phyloP scores from a whole-genome alignment of 345 rosid species.

The Salix koriyanagi region DNA sequence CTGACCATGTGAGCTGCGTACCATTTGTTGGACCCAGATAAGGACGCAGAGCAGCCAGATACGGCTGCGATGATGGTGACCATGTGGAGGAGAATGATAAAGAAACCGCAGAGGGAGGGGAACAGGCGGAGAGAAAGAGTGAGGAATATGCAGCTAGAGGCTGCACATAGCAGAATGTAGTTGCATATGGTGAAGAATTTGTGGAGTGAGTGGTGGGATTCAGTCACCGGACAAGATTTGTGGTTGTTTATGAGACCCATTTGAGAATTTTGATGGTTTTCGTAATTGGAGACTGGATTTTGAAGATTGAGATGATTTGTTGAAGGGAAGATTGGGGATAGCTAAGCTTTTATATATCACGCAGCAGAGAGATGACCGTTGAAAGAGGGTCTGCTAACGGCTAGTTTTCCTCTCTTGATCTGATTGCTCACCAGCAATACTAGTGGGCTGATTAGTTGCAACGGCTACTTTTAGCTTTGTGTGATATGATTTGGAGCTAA shows the following conservation, averaged over 20 bases:
- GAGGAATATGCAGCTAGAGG: slow-evolving; percentile 43
- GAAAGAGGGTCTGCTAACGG: not conserved
- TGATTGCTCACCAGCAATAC: not conserved
- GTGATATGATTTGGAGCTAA: too few species aligned
- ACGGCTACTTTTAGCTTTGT: not conserved
- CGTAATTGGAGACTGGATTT: not conserved
- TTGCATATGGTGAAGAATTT: slow-evolving; percentile 26
- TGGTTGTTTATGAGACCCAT: slow-evolving; percentile 17
- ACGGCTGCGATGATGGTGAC: slow-evolving; percentile 62
- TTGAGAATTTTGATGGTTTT: not conserved
- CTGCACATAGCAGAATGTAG: slow-evolving; percentile 37
- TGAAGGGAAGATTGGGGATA: not conserved
- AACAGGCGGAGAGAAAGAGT: slow-evolving; percentile 37
- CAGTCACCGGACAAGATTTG: slow-evolving; percentile 1
- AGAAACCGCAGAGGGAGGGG: slow-evolving; percentile 72
- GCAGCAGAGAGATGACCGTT: slow-evolving; percentile 8
- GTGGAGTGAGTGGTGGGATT: slow-evolving; percentile 25
- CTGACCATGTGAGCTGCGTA: slow-evolving; percentile 88
- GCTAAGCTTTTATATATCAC: not conserved
- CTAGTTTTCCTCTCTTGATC: not conserved
- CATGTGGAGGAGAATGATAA: slow-evolving; percentile 52
- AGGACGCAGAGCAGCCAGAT: slow-evolving; percentile 67
- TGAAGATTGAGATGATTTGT: not conserved
- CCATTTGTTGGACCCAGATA: slow-evolving; percentile 51
- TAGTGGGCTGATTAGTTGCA: not conserved